A percentile compares a stretch with the other conserved stretches of the same genome.
Conservation (phyloP, 1,284 basidiomycete genomes). For the Agaricales sp. region DNA sequence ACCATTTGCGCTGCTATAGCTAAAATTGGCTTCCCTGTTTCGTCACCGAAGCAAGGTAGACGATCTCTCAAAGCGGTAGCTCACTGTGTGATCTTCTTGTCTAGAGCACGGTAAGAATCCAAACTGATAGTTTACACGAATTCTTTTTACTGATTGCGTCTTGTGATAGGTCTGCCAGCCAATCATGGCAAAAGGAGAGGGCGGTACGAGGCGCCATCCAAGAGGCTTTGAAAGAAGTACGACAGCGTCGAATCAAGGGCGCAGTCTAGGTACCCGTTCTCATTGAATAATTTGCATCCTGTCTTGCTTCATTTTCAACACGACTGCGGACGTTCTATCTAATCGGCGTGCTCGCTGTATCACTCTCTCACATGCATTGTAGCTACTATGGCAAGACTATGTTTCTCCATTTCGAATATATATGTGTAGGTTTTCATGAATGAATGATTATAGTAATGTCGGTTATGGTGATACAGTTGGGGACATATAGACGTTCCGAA, state of each 20-base stretch:
- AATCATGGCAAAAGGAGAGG: not conserved
- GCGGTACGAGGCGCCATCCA: not conserved
- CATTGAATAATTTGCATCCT: too few relatives aligned
- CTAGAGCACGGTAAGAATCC: not conserved
- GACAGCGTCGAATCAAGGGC: not conserved
- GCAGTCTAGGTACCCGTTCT: too few relatives aligned
- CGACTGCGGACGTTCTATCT: too few relatives aligned
- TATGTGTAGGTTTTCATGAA: too few relatives aligned
- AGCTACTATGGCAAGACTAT: not conserved
- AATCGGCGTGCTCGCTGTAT: too few relatives aligned
- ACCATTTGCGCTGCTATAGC: conserved; percentile 74
- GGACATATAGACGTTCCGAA: too few relatives aligned
- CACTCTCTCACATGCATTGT: too few relatives aligned
- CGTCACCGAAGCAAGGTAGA: conserved; percentile 23
- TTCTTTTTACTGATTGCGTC: too few relatives aligned
- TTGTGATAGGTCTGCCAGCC: not conserved
- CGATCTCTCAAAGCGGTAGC: conserved; percentile 51
- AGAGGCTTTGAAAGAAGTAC: not conserved
- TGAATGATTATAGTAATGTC: too few relatives aligned
- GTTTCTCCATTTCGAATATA: not conserved
- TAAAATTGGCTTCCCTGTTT: conserved; percentile 52
- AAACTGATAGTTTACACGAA: too few relatives aligned
- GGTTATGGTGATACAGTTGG: too few relatives aligned
- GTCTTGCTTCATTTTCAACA: too few relatives aligned
- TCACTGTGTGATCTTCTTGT: conserved; percentile 47